These are phyloP conservation scores for Trifolium subterraneum DNA, from an alignment of 306 rosid genomes.

Conservation along the genomic window DNA sequence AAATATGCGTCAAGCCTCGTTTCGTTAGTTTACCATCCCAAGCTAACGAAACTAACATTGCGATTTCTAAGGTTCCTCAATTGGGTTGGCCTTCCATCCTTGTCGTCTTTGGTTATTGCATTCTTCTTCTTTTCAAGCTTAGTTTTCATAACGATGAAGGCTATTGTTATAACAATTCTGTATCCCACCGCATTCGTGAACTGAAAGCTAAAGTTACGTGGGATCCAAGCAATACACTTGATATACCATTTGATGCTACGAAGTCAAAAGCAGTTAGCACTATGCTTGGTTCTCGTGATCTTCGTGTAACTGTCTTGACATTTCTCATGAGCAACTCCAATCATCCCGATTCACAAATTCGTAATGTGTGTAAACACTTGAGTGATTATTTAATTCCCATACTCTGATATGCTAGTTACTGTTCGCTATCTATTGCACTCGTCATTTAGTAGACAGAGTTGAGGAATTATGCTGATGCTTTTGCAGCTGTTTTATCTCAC, in stretches of 20 bases:
- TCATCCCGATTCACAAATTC: too few species aligned
- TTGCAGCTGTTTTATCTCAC: too few species aligned
- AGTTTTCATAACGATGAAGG: too few species aligned
- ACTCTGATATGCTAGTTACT: too few species aligned
- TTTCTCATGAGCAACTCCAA: background rate
- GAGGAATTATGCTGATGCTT: too few species aligned
- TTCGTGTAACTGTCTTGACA: background rate
- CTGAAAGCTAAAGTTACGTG: background rate
- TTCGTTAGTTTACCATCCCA: background rate
- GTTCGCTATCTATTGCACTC: too few species aligned
- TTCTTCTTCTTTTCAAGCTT: background rate
- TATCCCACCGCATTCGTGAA: too few species aligned
- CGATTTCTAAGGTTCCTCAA: background rate
- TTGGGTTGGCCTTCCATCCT: background rate
- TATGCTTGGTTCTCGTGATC: background rate
- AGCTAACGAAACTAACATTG: background rate
- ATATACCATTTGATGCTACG: background rate
- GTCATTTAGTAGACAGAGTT: too few species aligned
- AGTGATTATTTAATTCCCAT: too few species aligned
- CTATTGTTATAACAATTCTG: too few species aligned
- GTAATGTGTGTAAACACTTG: too few species aligned
- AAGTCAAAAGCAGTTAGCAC: background rate
- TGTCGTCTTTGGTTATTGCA: background rate
- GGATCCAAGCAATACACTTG: too few species aligned
- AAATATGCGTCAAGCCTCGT: background rate